phyloP scores from a whole-genome alignment of 1,139 yeast species.

The Protomyces inouyei region DNA sequence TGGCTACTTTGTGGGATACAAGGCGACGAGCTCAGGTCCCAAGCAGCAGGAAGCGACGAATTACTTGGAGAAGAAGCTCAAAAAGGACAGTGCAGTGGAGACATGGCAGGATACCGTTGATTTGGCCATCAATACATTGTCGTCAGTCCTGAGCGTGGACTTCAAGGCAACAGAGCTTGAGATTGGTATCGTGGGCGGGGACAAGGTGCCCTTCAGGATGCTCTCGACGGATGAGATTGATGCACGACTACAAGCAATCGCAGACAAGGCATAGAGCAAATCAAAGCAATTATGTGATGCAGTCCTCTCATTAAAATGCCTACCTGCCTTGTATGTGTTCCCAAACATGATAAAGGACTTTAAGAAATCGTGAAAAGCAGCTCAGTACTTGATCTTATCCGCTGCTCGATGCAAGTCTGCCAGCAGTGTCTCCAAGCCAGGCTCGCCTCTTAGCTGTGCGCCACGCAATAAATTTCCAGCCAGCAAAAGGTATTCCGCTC shows the following conservation, averaged over 20 bases:
- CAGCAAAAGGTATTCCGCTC: conserved; percentile 1
- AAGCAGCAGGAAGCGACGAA: conserved; percentile 95
- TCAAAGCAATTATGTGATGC: neutral
- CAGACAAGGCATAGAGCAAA: conserved; percentile 79
- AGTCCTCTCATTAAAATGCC: neutral
- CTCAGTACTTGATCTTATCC: neutral
- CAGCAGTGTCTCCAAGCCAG: conserved; percentile 1
- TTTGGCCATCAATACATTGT: conserved; percentile 76
- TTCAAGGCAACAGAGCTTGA: conserved; percentile 90
- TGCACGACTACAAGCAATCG: conserved; percentile 85
- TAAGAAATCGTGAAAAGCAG: neutral
- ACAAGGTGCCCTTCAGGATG: conserved; percentile 48
- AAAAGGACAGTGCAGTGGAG: conserved; percentile 52
- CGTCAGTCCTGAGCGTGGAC: conserved; percentile 84
- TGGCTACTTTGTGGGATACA: conserved; percentile 85
- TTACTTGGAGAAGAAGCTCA: conserved; percentile 83
- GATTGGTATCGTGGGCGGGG: conserved; percentile 78
- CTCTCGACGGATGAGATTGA: conserved; percentile 84
- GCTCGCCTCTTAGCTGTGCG: conserved; percentile 5
- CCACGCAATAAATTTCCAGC: conserved; percentile 6
- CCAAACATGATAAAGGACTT: neutral
- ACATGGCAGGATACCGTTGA: conserved; percentile 85
- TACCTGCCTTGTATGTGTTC: neutral
- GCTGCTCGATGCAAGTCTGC: conserved; percentile 1
- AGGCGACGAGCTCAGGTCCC: conserved; percentile 94